Percentiles rank a stretch among this genome's conserved stretches.
Evolutionary conservation across 2,329 filamentous ascomycete species (phyloP).

Genomic region (Clarireedia monteithiana): DNA sequence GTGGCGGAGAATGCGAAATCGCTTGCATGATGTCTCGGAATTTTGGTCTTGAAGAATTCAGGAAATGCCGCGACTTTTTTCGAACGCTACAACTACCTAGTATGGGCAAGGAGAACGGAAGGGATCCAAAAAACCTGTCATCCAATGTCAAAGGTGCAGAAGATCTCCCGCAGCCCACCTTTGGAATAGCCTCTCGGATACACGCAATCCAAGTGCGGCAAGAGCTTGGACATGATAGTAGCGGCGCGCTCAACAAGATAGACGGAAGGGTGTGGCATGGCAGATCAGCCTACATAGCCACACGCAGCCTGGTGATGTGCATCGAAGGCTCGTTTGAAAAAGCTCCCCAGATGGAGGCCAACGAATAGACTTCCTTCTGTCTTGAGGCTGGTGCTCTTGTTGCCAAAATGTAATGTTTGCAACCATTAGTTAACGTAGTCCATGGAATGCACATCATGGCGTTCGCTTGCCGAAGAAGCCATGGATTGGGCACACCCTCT

Average conservation of each 20-base stretch:
- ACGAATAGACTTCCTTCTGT: background rate
- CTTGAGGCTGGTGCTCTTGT: background rate
- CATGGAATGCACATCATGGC: background rate
- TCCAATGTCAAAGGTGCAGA: background rate
- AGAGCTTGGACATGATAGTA: conserved; percentile 5
- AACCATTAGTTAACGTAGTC: background rate
- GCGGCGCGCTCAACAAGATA: background rate
- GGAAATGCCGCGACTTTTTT: background rate
- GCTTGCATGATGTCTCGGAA: background rate
- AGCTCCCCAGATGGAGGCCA: background rate
- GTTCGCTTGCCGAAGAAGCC: background rate
- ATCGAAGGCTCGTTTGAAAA: background rate
- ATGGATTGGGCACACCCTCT: background rate
- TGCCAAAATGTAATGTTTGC: background rate
- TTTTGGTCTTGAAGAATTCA: background rate
- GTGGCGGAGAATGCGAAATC: background rate
- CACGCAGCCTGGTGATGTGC: conserved; percentile 10
- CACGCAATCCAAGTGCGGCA: background rate
- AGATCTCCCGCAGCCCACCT: conserved; percentile 3
- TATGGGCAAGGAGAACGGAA: background rate
- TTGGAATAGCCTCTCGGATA: background rate
- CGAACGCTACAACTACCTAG: too few species aligned
- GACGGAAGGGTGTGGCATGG: background rate
- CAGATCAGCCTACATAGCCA: background rate
- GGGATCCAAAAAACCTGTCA: background rate